Evolutionary conservation across 2,329 filamentous ascomycete species (phyloP), one percentile per base, ranked within the genome.

Genomic region (Penicillium oxalicum): DNA sequence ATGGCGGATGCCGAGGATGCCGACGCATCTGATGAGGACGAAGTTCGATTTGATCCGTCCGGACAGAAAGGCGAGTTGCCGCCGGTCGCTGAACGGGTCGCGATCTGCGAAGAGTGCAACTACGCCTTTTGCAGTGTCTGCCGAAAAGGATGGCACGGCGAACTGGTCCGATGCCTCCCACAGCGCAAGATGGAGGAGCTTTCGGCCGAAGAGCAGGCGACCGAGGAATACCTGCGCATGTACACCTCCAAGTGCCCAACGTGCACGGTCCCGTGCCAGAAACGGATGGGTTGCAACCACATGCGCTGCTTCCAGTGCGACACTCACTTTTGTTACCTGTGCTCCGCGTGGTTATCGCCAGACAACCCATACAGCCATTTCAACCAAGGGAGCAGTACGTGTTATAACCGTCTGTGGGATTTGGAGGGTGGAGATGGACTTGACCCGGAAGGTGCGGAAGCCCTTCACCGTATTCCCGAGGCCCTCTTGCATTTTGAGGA

Each of bases 291-390:
- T 35, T 98, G 93, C 76, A 96, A 96, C 69, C 91, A 96, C 70
- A 97, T 97, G 90, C 87, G 85, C 43, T 96, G 91, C 70, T 88
- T 86, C 67, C 84, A 88, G 55, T 98, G 93, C 74, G 78, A 85
- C 44, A 87, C 88, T 2, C 91, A 97, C 68, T 97, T 96, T 66
- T 98, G 93, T 73, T 97, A 97, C 59, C 78, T 97, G 1, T 97
- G 93, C 64, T 86, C 86, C 0, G 79, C 83, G n/a, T 97, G 88
- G 87, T 77, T 98, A 37, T 79, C 85, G 48, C 81, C 87, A 0
- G 76, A 73, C 13, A 93, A 95, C 58, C 91, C 91, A 1, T 97
- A 97, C 63, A 73, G 78, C 47, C 93, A 98, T 67, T 98, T 91
- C 73, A 95, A 95, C 63, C 77, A 81, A 27, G 70, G 73, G 44